These are phyloP conservation scores for Yarrowia bubula DNA, from an alignment of 805 yeast species.

Conservation along the genomic window DNA sequence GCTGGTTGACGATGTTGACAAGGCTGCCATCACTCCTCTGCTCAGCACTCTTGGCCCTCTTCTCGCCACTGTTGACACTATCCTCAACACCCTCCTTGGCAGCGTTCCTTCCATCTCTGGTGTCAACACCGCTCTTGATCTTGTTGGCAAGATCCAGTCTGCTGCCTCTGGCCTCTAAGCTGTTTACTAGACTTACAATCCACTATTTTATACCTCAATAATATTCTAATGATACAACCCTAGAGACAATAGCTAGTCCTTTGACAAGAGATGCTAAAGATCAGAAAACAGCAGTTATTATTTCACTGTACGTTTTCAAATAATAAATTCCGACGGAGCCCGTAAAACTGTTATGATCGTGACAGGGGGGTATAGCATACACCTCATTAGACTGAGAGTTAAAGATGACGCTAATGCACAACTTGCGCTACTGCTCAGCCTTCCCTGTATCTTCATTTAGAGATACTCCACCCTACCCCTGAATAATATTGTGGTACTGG, in stretches of 20 bases:
- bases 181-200: too few relatives aligned
- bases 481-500: too few relatives aligned
- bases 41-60: neutral
- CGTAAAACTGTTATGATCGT: too few relatives aligned
- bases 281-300: too few relatives aligned
- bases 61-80: neutral
- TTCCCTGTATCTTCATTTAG: neutral
- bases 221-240: too few relatives aligned
- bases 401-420: slow-evolving; percentile 1
- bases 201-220: too few relatives aligned
- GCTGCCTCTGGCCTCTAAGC: neutral
- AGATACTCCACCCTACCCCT: neutral
- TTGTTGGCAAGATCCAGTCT: neutral
- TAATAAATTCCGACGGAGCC: too few relatives aligned
- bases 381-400: neutral
- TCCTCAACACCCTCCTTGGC: neutral
- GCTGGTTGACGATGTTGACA: slow-evolving; percentile 19
- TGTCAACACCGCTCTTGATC: neutral
- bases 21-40: neutral
- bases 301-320: too few relatives aligned
- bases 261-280: too few relatives aligned
- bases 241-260: too few relatives aligned
- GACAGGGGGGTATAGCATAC: neutral
- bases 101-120: neutral
- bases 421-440: neutral